Conservation (phyloP, 2,329 filamentous ascomycete species). For the Thermoascus crustaceus region DNA sequence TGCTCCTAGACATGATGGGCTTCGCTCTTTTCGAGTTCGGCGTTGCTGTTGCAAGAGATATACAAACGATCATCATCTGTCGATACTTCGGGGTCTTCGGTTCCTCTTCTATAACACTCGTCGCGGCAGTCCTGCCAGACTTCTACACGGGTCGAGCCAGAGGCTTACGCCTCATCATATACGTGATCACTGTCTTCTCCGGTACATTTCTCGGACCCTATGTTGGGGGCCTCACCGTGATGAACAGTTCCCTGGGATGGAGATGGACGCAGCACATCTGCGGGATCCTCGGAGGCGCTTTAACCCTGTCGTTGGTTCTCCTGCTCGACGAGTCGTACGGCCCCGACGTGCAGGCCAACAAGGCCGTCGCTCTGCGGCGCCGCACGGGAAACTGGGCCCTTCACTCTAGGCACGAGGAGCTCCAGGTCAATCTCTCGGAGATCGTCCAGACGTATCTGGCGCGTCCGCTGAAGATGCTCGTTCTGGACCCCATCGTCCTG, state of each 20-base stretch:
- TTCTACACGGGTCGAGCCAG: conserved; percentile 7
- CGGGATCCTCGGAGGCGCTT: conserved; percentile 26
- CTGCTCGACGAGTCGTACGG: conserved; percentile 28
- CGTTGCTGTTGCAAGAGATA: conserved; percentile 25
- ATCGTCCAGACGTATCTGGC: conserved; percentile 36
- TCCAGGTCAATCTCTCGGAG: conserved; percentile 25
- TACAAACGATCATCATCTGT: conserved; percentile 27
- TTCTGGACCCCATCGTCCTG: conserved; percentile 40
- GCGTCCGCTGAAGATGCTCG: conserved; percentile 38
- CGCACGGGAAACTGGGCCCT: conserved; percentile 37
- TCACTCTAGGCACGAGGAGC: conserved; percentile 27
- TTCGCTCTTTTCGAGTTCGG: conserved; percentile 41
- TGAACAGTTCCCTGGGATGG: conserved; percentile 28
- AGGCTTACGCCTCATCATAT: conserved; percentile 26
- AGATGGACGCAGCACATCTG: conserved; percentile 34
- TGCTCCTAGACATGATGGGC: conserved; percentile 37
- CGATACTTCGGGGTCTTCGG: conserved; percentile 39
- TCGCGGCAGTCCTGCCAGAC: conserved; percentile 28
- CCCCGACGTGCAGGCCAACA: conserved; percentile 26
- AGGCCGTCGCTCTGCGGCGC: conserved; percentile 37
- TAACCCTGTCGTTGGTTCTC: conserved; percentile 10
- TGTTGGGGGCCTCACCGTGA: conserved; percentile 29
- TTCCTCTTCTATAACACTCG: conserved; percentile 29
- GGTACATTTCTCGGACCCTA: conserved; percentile 33
- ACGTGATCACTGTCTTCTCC: conserved; percentile 29